Evolutionary conservation across 768 basidiomycete species (phyloP), one percentile per base, ranked within the genome.

Genomic region (Kwoniella mangroviensis): DNA sequence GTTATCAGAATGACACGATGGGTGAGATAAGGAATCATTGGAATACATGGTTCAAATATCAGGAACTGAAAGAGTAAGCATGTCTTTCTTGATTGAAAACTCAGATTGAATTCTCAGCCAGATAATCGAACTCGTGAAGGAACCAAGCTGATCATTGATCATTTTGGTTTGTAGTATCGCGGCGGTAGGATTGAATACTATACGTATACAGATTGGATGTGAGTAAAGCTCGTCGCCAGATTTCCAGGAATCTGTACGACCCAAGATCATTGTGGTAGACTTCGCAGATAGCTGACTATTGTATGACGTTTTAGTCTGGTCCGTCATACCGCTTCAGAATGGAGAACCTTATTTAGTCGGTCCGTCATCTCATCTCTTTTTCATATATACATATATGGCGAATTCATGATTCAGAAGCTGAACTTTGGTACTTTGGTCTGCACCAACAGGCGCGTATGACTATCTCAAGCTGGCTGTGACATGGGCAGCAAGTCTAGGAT

Each of bases 171-270:
- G 15, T 26, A 71, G 73, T 58, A 79, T 77, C 45, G 71, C 69
- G 2, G 59, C 63, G 9, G 74, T 81, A 7, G 79, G 79, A 13
- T 66, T 81, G 60, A 82, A 82, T 60, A 80, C 79, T 4, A 75
- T 82, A n/a, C 73, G 81, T 3, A 75, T 82, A 66, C 80, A 74
- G 13, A 79, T 82, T 26, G 81, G 81, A 3, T 82, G 78, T 82
- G 26, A 72, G 79, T 69, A 34, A 34, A 34, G 6, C 34, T 7
- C 34, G 34, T 34, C 34, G 6, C 34, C 34, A 34, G 34, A 34
- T 34, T 34, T 34, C 6, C 6, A 34, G 34, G 55, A 41, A 52
- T 0, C 21, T 26, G 15, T 42, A 43, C 22, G 52, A 40, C 41
- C 45, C n/a, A 4, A n/a, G 17, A 17, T 51, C 15, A 24, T 49